Evolutionary conservation across 306 rosid species (phyloP).

Genomic region (Cicer bijugum): DNA sequence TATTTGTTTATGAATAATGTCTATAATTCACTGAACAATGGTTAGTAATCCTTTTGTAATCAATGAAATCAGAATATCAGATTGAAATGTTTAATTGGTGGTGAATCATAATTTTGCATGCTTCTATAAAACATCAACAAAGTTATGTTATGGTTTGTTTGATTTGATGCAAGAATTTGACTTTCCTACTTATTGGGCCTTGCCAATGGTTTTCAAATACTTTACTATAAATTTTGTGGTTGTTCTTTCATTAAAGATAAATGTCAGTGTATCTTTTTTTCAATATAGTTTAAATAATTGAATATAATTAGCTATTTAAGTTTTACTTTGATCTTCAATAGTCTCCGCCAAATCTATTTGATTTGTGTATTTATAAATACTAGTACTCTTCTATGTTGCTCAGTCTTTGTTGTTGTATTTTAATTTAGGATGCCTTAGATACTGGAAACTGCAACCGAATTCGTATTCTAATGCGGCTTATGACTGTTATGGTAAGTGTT

Average conservation of each 20-base stretch:
- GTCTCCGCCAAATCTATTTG: not conserved
- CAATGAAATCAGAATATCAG: constrained; percentile 18
- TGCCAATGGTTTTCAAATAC: constrained; percentile 13
- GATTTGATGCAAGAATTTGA: constrained; percentile 16
- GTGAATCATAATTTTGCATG: constrained; percentile 1
- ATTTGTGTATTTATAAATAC: constrained; percentile 19
- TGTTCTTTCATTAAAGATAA: constrained; percentile 20
- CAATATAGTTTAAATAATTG: constrained; percentile 6
- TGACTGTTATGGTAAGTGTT: constrained; percentile 79
- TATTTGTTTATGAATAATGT: constrained; percentile 36
- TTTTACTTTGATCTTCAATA: constrained; percentile 15
- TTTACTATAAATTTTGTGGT: constrained; percentile 11
- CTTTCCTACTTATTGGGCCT: constrained; percentile 22
- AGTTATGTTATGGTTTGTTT: constrained; percentile 14
- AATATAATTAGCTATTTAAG: constrained; percentile 11
- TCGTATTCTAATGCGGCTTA: constrained; percentile 81
- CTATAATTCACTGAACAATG: constrained; percentile 20
- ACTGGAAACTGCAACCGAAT: constrained; percentile 73
- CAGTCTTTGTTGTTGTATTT: constrained; percentile 29
- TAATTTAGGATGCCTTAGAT: constrained; percentile 75
- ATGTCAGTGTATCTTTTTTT: not conserved
- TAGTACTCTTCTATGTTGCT: not conserved
- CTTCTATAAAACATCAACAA: not conserved
- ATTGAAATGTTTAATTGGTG: constrained; percentile 18
- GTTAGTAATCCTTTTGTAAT: constrained; percentile 15